Base-by-base conservation (phyloP, 805 yeast genomes). In the Lipomyces oligophaga region DNA sequence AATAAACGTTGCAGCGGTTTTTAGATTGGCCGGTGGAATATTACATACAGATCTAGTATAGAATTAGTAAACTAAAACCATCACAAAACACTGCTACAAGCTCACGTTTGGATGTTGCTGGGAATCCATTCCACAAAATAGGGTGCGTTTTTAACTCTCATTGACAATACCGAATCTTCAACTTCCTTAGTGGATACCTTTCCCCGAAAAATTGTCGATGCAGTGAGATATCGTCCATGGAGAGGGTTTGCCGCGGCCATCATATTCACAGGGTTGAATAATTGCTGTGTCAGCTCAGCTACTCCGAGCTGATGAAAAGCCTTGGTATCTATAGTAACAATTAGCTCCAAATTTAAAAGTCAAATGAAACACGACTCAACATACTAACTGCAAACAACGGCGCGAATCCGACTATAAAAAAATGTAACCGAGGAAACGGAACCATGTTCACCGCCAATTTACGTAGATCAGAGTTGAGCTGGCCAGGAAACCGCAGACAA, bases 121-220 rank as follows among this genome's bases (percentile, higher is more conserved):
- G 96, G 96, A 70, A 88, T 88, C 96, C 96, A 88, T 68, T 87
- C 95, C 43, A 88, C 96, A 62, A 88, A 88, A 67, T 83, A 81
- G 49, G 81, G 79, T 20, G 87, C 75, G 69, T 86, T 83, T 70
- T 83, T 81, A 53, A 82, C 78, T 71, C 86, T 93, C 53, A 85
- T 85, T 66, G 79, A 80, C 67, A 73, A 78, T 88, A 87, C 85
- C 68, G 86, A 94, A 66, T 88, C 96, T 68, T 88, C 96, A 52
- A 88, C 95, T 71, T 88, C 96, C 69, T 85, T 86, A 46, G 85
- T 85, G 16, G 94, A 83, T 40, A 85, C 95, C 60, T 85, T 83
- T 70, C 96, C 96, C 69, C 96, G 80, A 74, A 86, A 88, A 73
- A 88, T 85, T 15, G 96, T 89, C 30, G 96, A 95, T 47, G 86